These are phyloP conservation scores for Chalara sp. DNA, from an alignment of 2,329 filamentous ascomycete species.

Conservation along the genomic window DNA sequence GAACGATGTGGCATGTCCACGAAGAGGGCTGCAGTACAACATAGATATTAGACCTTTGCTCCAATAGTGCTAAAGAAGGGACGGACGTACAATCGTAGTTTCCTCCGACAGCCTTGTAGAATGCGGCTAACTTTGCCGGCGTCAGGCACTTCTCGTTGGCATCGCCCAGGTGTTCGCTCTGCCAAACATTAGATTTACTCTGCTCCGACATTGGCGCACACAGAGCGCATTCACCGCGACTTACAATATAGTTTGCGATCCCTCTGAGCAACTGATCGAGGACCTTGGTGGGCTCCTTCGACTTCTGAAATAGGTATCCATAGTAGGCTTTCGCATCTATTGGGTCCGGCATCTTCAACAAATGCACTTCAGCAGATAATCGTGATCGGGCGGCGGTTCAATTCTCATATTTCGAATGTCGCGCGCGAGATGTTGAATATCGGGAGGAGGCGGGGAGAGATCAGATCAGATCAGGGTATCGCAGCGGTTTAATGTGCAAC, in stretches of 20 bases:
- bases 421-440: too few species aligned
- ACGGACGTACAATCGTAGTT: constrained; percentile 57
- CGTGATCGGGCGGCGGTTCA: too few species aligned
- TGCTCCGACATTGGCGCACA: neutral
- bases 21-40: constrained; percentile 55
- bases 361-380: too few species aligned
- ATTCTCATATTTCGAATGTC: too few species aligned
- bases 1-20: constrained; percentile 64
- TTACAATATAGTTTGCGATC: constrained; percentile 65
- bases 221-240: constrained; percentile 24
- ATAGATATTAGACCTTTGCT: constrained; percentile 12
- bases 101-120: constrained; percentile 68
- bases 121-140: constrained; percentile 65
- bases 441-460: neutral
- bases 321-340: constrained; percentile 36
- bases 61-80: neutral
- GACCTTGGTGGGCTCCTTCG: constrained; percentile 61
- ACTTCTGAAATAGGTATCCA: constrained; percentile 59
- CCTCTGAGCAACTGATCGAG: constrained; percentile 63
- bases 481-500: neutral
- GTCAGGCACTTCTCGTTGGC: constrained; percentile 46
- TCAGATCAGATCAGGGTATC: neutral
- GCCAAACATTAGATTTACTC: constrained; percentile 10
- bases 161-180: constrained; percentile 55
- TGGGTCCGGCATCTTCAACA: constrained; percentile 12